phyloP scores from a whole-genome alignment of 257 asterid genomes.

The Przewalskia tangutica region DNA sequence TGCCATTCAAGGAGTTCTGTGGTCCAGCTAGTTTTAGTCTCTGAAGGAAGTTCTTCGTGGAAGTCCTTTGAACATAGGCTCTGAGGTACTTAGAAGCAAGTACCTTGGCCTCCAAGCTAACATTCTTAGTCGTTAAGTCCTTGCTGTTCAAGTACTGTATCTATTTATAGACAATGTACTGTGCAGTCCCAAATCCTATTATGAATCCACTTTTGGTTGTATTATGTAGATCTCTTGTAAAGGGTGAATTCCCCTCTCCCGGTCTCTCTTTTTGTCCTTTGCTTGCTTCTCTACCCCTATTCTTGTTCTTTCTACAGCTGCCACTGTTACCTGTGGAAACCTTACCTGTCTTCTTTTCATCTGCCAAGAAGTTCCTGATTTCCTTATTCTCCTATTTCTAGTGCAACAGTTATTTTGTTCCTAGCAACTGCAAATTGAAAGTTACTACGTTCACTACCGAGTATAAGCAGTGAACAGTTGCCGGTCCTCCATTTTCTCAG shows the following conservation, averaged over 20 bases:
- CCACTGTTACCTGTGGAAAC: neutral
- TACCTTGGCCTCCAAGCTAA: neutral
- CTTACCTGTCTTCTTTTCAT: neutral
- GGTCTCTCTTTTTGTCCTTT: neutral
- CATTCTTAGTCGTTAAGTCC: neutral
- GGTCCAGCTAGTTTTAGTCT: neutral
- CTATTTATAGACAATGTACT: neutral
- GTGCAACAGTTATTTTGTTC: neutral
- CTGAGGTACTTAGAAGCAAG: neutral
- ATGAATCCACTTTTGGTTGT: neutral
- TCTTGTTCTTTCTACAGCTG: neutral
- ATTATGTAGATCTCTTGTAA: neutral
- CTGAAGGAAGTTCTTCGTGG: neutral
- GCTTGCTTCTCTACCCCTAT: neutral
- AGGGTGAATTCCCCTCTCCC: neutral
- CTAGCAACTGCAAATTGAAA: neutral
- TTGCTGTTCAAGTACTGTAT: neutral
- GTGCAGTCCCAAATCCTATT: neutral
- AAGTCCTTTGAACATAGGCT: neutral
- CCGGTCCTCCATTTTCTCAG: neutral
- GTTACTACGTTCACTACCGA: neutral
- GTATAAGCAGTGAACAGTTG: neutral
- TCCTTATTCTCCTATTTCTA: neutral
- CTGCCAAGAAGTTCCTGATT: neutral
- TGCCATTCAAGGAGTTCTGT: neutral